Base-by-base conservation (phyloP, 2,329 filamentous ascomycete genomes). In the Neopestalotiopsis sp. region DNA sequence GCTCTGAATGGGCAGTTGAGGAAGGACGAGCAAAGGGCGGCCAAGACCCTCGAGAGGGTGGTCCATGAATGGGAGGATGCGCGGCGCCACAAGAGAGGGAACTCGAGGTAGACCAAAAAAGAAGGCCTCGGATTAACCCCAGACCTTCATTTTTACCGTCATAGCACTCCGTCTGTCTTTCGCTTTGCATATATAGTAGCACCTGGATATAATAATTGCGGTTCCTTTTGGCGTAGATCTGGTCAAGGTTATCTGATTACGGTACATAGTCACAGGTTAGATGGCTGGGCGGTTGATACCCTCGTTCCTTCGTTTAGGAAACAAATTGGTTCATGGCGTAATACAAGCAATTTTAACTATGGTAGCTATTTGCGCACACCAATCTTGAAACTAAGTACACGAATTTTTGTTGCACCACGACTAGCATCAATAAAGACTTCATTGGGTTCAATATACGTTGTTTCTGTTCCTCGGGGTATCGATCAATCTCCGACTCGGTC, bases 1-100 rank as follows among this genome's bases (percentile, higher is more conserved):
- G 79, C 89, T 34, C 93, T 92, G 75, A 91, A 92, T 75, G 81
- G 83, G 1, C 79, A 80, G 0, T 90, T 94, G 75, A 83, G 89
- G 69, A 84, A 82, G 77, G 81, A 84, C 64, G 91, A 94, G 79
- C 80, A 82, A 65, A 83, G 83, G 74, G 91, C 91, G 0, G 84
- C 86, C 13, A 84, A 79, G 77, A 81, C 84, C 4, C 77, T 91
- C 70, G 83, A 88, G 63, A 80, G 78, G 42, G 85, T 88, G 13
- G 74, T 91, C 30, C 81, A 80, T 14, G 83, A 85, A 62, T 84
- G 83, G 78, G 84, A 88, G 28, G 77, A 78, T 2, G 78, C 68
- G 71, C 85, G 78, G 82, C 84, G 78, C 6, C 61, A 64, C 28
- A 64, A 64, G 40, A 64, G 61, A 49, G 61, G 61, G 12, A 64